Evolutionary conservation across 495 filamentous ascomycete genomes (phyloP).

Genomic region (Neurospora sp.): DNA sequence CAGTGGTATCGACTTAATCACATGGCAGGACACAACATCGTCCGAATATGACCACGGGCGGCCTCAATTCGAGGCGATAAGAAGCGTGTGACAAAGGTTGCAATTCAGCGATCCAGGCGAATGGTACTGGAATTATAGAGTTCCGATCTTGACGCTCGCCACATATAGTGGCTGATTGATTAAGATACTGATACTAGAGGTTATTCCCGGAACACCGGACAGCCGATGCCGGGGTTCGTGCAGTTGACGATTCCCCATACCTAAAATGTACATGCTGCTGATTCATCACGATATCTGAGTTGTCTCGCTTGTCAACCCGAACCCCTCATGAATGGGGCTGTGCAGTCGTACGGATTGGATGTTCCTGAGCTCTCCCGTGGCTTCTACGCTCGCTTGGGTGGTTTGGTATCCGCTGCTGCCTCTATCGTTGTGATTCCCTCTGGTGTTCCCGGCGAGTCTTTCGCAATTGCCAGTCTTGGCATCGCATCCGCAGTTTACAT

Average conservation of each 20-base stretch:
- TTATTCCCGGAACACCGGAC: background rate
- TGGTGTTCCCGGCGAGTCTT: background rate
- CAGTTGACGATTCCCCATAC: background rate
- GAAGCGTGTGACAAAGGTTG: background rate
- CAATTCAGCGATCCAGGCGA: background rate
- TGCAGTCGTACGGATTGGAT: background rate
- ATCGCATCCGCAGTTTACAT: background rate
- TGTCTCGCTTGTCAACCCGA: background rate
- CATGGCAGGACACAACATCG: background rate
- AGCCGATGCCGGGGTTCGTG: background rate
- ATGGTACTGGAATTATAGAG: background rate
- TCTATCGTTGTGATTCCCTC: background rate
- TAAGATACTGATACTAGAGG: background rate
- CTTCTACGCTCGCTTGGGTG: background rate
- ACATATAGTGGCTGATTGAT: background rate
- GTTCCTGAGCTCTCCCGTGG: background rate
- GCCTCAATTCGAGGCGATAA: background rate
- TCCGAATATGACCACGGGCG: background rate
- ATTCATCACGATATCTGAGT: background rate
- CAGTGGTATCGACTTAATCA: background rate
- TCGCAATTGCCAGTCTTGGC: background rate
- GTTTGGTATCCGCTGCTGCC: background rate
- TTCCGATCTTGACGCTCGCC: background rate
- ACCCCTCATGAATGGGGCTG: slow-evolving; percentile 1
- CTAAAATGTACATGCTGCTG: background rate